phyloP scores from a whole-genome alignment of 2,329 filamentous ascomycete species.

The Chaetomium strumarium region DNA sequence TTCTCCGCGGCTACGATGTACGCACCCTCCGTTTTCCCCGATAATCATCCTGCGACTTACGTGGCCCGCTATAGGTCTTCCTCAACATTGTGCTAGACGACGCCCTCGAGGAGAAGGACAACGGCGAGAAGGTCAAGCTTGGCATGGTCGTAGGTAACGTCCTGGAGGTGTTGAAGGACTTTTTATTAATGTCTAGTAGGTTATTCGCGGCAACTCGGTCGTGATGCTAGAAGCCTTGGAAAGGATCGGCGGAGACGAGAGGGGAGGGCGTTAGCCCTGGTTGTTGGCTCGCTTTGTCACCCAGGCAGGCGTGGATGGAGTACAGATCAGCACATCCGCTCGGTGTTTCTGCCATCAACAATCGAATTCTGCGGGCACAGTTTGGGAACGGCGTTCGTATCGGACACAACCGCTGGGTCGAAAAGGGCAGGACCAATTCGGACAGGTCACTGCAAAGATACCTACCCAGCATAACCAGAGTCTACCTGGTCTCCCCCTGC shows the following conservation, averaged over 20 bases:
- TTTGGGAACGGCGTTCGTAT: constrained; percentile 7
- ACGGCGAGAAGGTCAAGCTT: constrained; percentile 81
- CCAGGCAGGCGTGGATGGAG: not conserved
- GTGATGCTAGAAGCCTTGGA: constrained; percentile 90
- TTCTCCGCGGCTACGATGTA: constrained; percentile 95
- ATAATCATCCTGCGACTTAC: not conserved
- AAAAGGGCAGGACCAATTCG: not conserved
- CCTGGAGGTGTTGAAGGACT: not conserved
- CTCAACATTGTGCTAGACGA: constrained; percentile 97
- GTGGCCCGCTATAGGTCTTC: constrained; percentile 64
- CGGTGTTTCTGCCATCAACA: not conserved
- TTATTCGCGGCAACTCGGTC: constrained; percentile 95
- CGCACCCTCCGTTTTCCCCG: constrained; percentile 28
- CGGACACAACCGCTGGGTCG: not conserved
- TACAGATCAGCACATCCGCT: not conserved
- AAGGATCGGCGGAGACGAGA: constrained; percentile 59
- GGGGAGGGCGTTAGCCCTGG: constrained; percentile 29
- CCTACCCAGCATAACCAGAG: constrained; percentile 8
- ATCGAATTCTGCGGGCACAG: not conserved
- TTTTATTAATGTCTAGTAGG: constrained; percentile 43
- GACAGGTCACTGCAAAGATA: constrained; percentile 8
- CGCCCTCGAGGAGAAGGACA: constrained; percentile 87
- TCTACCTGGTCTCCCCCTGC: constrained; percentile 18
- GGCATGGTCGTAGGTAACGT: constrained; percentile 76
- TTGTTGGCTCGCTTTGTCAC: not conserved